Evolutionary conservation across 345 rosid genomes (phyloP).

Genomic region (Melaleuca alternifolia): DNA sequence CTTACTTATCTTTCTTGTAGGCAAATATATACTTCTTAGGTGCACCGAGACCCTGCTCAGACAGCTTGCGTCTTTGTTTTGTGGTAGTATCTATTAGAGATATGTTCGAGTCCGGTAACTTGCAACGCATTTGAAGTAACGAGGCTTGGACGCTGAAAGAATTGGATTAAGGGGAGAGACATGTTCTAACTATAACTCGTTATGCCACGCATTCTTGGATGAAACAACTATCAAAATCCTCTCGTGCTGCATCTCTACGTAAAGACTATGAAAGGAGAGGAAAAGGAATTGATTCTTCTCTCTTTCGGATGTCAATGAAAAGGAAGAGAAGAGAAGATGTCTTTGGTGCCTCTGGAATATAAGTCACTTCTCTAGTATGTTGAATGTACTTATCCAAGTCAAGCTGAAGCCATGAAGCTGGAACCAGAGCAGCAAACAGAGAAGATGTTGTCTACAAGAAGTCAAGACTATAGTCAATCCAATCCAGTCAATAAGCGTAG

Average conservation of each 20-base stretch:
- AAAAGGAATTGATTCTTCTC: neutral
- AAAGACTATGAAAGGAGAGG: neutral
- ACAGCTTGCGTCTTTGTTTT: neutral
- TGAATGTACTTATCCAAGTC: too few species aligned
- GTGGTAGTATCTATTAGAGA: neutral
- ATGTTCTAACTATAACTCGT: neutral
- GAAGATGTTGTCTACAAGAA: too few species aligned
- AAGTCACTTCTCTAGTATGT: fast-evolving
- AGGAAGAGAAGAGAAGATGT: neutral
- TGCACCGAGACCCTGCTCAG: neutral
- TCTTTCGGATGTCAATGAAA: neutral
- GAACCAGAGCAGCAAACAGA: too few species aligned
- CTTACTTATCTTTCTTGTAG: neutral
- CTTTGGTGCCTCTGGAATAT: neutral
- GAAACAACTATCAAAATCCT: neutral
- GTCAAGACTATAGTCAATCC: too few species aligned
- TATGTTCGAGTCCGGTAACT: too few species aligned
- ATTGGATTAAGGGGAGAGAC: neutral
- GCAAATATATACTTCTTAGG: neutral
- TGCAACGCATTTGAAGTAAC: neutral
- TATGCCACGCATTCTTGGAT: neutral
- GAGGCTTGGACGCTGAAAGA: neutral
- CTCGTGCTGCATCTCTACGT: neutral
- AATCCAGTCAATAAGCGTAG: too few species aligned
- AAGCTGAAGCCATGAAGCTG: too few species aligned